phyloP scores from a whole-genome alignment of 208 protist species.

The Naegleria lovaniensis region DNA sequence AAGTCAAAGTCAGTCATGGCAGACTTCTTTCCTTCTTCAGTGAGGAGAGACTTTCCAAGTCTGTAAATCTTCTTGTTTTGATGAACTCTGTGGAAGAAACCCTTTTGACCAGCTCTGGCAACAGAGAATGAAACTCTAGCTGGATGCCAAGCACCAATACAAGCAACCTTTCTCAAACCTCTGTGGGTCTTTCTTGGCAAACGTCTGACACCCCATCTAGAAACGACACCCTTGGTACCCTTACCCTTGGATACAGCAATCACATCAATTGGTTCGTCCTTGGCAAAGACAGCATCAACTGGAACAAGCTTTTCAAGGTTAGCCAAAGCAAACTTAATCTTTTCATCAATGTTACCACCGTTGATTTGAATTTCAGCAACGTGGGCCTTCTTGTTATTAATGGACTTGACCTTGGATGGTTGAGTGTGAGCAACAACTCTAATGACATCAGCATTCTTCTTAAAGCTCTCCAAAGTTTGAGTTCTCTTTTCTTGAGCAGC shows the following conservation, averaged over 20 bases:
- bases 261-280: slow-evolving; percentile 92
- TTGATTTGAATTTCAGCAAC: slow-evolving; percentile 99
- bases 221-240: slow-evolving; percentile 95
- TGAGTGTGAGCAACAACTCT: slow-evolving; percentile 98
- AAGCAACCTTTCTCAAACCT: slow-evolving; percentile 98
- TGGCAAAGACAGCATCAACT: slow-evolving; percentile 83
- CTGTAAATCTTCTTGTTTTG: slow-evolving; percentile 99
- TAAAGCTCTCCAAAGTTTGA: slow-evolving; percentile 78
- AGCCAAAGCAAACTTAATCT: slow-evolving; percentile 84
- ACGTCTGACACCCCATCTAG: slow-evolving; percentile 90
- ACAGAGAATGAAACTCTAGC: slow-evolving; percentile 91
- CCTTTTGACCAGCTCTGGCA: slow-evolving; percentile 96
- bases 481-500: slow-evolving; percentile 72
- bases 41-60: slow-evolving; percentile 61
- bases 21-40: slow-evolving; percentile 55
- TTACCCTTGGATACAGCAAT: slow-evolving; percentile 96
- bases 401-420: slow-evolving; percentile 79
- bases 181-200: slow-evolving; percentile 98
- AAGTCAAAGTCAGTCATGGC: slow-evolving; percentile 94
- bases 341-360: slow-evolving; percentile 89
- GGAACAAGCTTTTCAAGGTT: slow-evolving; percentile 94
- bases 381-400: slow-evolving; percentile 96
- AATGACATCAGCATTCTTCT: slow-evolving; percentile 90
- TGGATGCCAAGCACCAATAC: slow-evolving; percentile 99
- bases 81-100: slow-evolving; percentile 97